Evolutionary conservation across 352 stramenopile genomes (phyloP).

Genomic region (Phytophthora litchii): DNA sequence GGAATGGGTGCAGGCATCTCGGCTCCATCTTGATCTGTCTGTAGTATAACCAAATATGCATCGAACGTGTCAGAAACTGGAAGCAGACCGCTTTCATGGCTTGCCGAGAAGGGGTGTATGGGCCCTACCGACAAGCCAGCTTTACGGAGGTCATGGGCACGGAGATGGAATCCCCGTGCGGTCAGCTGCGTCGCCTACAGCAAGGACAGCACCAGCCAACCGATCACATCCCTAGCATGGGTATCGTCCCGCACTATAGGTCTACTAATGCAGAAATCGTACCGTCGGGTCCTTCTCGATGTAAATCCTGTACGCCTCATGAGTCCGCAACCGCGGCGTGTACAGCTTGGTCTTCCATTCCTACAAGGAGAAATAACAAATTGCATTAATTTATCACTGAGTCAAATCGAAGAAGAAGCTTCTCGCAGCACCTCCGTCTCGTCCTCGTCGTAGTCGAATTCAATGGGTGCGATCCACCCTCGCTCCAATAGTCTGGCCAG

Average conservation of each 20-base stretch:
- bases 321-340: constrained; percentile 63
- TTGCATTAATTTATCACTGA: neutral
- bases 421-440: constrained; percentile 41
- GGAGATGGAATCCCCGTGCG: constrained; percentile 33
- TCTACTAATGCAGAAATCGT: constrained; percentile 18
- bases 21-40: constrained; percentile 24
- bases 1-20: constrained; percentile 22
- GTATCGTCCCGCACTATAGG: constrained; percentile 24
- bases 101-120: constrained; percentile 21
- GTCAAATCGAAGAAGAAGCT: neutral
- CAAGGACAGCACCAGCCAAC: constrained; percentile 34
- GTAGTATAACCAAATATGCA: neutral
- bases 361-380: constrained; percentile 11
- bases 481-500: constrained; percentile 61
- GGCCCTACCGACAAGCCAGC: constrained; percentile 43
- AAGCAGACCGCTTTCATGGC: neutral
- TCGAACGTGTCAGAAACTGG: constrained; percentile 9
- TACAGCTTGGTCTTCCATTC: constrained; percentile 62
- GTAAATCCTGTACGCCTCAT: constrained; percentile 83
- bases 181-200: constrained; percentile 47
- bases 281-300: constrained; percentile 79
- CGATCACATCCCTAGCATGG: constrained; percentile 33
- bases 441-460: constrained; percentile 53
- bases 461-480: constrained; percentile 63
- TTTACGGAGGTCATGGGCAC: constrained; percentile 33